Conservation (phyloP, 2,329 filamentous ascomycete genomes). For the Mariannaea sp. region DNA sequence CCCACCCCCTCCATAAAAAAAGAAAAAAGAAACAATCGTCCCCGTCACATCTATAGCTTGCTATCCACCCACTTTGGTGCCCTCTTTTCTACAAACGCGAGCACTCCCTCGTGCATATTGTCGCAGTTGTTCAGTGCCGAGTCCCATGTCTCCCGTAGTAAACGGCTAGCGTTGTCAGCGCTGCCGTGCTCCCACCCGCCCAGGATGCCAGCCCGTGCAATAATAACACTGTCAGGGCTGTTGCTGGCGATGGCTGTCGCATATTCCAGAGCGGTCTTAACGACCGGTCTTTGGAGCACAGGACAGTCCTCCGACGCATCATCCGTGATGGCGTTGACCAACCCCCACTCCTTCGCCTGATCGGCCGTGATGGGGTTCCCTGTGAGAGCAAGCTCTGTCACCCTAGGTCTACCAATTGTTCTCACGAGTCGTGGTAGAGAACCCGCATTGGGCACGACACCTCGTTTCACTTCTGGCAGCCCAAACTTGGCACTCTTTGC, state of each 20-base stretch:
- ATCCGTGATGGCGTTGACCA: conserved; percentile 67
- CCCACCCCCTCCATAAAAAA: no score
- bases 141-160: conserved; percentile 57
- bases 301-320: conserved; percentile 38
- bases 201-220: conserved; percentile 69
- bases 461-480: conserved; percentile 72
- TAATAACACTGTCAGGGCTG: conserved; percentile 73
- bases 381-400: conserved; percentile 69
- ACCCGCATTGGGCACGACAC: conserved; percentile 73
- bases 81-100: conserved; percentile 74
- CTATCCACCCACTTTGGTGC: conserved; percentile 66
- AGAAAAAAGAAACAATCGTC: neutral
- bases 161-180: conserved; percentile 61
- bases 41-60: conserved; percentile 49
- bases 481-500: conserved; percentile 63
- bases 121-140: conserved; percentile 62
- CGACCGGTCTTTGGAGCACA: conserved; percentile 45
- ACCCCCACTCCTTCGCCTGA: conserved; percentile 65
- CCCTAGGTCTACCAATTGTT: conserved; percentile 68
- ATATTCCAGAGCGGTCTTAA: conserved; percentile 60
- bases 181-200: conserved; percentile 70
- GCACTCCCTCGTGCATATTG: conserved; percentile 73
- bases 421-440: conserved; percentile 69
- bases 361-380: conserved; percentile 61
- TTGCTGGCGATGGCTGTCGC: conserved; percentile 65